Evolutionary conservation across 345 rosid species (phyloP), one percentile per base, ranked within the genome.

Genomic region (Geranium rotundifolium): DNA sequence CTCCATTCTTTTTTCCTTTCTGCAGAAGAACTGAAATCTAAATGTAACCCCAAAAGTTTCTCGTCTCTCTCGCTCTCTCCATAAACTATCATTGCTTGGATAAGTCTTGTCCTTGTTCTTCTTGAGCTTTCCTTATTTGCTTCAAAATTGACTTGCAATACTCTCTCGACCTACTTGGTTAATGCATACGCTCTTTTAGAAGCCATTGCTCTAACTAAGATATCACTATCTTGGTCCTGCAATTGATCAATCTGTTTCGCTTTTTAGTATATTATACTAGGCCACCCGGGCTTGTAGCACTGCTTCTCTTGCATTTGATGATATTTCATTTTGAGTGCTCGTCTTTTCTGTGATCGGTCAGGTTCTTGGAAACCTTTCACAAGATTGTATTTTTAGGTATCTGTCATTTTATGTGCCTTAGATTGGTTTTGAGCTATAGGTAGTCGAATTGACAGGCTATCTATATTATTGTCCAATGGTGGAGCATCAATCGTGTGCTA

Each of bases 401-500:
- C 14, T 17, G 3, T 31, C 20, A 60, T 60, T 14, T 9, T 63
- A 13, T 63, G 31, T 29, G 34, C 17, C 46, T 4, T 69, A 66
- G 4, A 65, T 61, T 8, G 17, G 60, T 27, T 3, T 18, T 57
- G 68, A 67, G 69, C 19, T 57, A 27, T 18, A 19, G n/a, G 59
- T 57, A 27, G 9, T 7, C 19, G 20, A 19, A 4, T 17, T 57
- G 10, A 17, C n/a, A 17, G 29, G 46, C 27, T 23, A 23, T 23
- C 27, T 23, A 2, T 23, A 23, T 23, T 23, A 23, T 23, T 34
- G 30, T 27, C 16, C 69, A 69, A 80, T 74, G 87, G 75, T 74
- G 76, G 84, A 78, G 66, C 69, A 74, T 16, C 76, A 72, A 50
- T 59, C 81, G 3, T 70, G 82, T 60, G 75, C 70, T 37, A 57